These are phyloP conservation scores for Nitzschia putrida DNA, from an alignment of 108 stramenopile species.

Conservation along the genomic window DNA sequence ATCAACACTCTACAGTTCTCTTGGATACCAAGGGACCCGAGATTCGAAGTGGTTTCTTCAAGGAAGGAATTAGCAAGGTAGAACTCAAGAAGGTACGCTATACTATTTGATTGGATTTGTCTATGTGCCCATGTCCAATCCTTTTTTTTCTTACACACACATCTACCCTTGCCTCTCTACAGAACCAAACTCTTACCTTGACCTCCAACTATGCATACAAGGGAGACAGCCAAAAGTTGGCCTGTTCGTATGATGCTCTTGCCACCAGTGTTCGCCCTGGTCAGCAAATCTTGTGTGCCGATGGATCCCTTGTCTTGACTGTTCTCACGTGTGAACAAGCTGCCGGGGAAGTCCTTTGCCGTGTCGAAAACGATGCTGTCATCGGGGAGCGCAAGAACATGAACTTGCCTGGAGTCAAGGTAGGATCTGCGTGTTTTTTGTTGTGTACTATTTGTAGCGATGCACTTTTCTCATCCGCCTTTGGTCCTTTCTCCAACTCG, in stretches of 20 bases:
- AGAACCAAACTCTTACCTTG: conserved; percentile 61
- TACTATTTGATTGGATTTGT: neutral
- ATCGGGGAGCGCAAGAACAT: conserved; percentile 91
- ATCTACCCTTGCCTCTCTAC: conserved; percentile 1
- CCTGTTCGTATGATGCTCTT: conserved; percentile 75
- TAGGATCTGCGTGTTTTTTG: neutral
- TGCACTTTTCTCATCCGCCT: no score
- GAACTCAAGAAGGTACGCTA: conserved; percentile 29
- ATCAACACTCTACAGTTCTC: conserved; percentile 40
- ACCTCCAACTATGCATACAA: conserved; percentile 77
- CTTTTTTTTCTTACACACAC: conserved; percentile 1
- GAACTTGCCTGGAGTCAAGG: conserved; percentile 85
- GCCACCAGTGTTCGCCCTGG: conserved; percentile 68
- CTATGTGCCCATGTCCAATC: neutral
- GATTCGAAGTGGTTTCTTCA: conserved; percentile 90
- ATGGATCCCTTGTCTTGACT: conserved; percentile 84
- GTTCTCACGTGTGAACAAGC: conserved; percentile 61
- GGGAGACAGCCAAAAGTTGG: conserved; percentile 64
- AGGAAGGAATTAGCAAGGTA: conserved; percentile 66
- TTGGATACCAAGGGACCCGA: conserved; percentile 93
- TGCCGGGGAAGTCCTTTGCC: conserved; percentile 57
- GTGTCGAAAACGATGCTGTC: conserved; percentile 74
- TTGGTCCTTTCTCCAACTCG: neutral
- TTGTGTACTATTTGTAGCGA: no score
- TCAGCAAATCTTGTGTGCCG: conserved; percentile 81